Evolutionary conservation across 1,139 yeast genomes (phyloP), one percentile per base, ranked within the genome.

Genomic region (Meyerozyma athensensis): DNA sequence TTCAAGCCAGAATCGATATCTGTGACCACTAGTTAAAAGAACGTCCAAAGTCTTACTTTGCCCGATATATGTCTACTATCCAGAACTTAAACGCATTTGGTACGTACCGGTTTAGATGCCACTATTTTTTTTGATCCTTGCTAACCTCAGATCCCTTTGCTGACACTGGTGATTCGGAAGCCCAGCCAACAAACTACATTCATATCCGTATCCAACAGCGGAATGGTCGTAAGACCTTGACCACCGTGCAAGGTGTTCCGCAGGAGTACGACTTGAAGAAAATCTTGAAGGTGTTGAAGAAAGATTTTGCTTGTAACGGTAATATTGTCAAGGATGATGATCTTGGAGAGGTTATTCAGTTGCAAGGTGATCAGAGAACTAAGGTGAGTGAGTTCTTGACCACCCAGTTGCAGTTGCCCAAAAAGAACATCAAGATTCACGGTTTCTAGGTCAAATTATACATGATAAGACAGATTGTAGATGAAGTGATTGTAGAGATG

Each of bases 191-290:
- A 46, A 89, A 86, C 74, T 87, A 89, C 72, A 86, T 92, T 65
- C 98, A 90, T 70, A 89, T 92, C 64, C 95, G 98, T 79, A 90
- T 94, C 64, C 98, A 92, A 72, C 98, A 92, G 74, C 94, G 98
- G 79, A 92, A 92, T 76, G 98, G 98, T 65, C 90, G 98, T 74
- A 92, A 92, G 73, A 92, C 98, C 50, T 80, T 92, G 65, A 92
- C 98, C 51, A 92, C 98, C 31, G 97, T 92, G 45, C 97, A 92
- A 73, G 98, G 98, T 59, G 79, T 92, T 44, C 97, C 98, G 50
- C 79, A 71, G 51, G 97, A 92, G 65, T 92, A 87, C 69, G 98
- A 92, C 64, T 74, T 86, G 64, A 92, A 92, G 74, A 86, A 92
- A 60, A 89, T 92, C 58, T 76, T 92, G 58, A 87, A 87, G 67